Evolutionary conservation across 495 filamentous ascomycete species (phyloP), one percentile per base, ranked within the genome.

Genomic region (Apodospora peruviana): DNA sequence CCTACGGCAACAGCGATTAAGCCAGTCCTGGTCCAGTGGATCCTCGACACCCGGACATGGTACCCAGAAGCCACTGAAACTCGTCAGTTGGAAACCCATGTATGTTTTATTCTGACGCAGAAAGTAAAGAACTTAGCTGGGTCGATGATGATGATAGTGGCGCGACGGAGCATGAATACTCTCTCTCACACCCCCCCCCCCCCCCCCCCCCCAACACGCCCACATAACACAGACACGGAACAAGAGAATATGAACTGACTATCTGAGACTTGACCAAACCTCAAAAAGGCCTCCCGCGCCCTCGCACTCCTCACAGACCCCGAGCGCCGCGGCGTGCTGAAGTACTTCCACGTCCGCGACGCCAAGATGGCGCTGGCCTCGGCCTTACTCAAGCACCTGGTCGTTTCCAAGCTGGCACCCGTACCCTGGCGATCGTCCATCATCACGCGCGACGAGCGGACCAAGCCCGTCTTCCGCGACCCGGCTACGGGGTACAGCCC

Each of bases 331-430:
- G 61, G 59, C 7, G 75, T 80, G 45, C 70, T 78, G 34, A 64
- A 65, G 32, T 87, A 81, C 70, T 80, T 74, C 68, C 77, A 79
- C 52, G 58, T 81, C 24, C 70, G 68, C 42, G 85, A 88, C 65
- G 83, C 83, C 19, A 81, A 79, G 58, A 82, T 87, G 74, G 69
- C 73, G 32, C 75, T 95, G 11, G 86, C 73, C 29, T 94, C 88
- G 14, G 77, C 82, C 45, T 77, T 95, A 2, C 70, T 95, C 23
- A 96, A 96, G 71, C 87, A 85, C 59, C 71, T 80, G 45, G 85
- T 82, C 56, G 78, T 94, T 50, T 71, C 80, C 56, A 73, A 77
- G 56, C 75, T 78, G 14, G 78, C 19, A 20, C 66, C 69, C 43
- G 66, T 87, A 18, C 75, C 83, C n/a, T 95, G 88, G 88, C 59